Conservation (phyloP, 208 protist species). For the Acanthamoeba healyi region DNA sequence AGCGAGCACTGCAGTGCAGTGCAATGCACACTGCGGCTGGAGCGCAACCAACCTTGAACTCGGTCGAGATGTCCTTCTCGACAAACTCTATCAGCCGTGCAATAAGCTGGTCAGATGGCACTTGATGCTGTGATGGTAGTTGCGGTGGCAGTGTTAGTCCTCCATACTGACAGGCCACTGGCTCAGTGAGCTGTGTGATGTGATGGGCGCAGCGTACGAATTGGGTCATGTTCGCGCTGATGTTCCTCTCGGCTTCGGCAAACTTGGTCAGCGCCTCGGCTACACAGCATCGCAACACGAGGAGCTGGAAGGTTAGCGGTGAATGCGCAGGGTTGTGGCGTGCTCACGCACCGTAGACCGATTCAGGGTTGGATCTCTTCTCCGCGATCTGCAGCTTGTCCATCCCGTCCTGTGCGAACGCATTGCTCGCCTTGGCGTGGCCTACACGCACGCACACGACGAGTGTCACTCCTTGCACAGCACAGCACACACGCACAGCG, state of each 20-base stretch:
- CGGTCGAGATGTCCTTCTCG: slow-evolving; percentile 1
- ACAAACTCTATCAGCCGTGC: neutral
- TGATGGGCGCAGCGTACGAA: neutral
- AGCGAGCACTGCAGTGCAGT: neutral
- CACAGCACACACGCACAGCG: neutral
- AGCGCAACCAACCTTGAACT: slow-evolving; percentile 1
- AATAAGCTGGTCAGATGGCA: slow-evolving; percentile 22
- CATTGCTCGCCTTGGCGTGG: neutral
- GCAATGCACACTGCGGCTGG: too few relatives aligned
- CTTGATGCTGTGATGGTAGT: slow-evolving; percentile 53
- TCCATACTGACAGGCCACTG: too few relatives aligned
- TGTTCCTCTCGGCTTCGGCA: neutral
- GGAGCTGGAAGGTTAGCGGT: too few relatives aligned
- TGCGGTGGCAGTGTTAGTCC: too few relatives aligned
- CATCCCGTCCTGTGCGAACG: neutral
- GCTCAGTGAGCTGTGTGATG: too few relatives aligned
- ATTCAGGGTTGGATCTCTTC: slow-evolving; percentile 35
- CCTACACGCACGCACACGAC: neutral
- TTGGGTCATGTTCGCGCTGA: neutral
- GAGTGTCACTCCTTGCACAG: neutral
- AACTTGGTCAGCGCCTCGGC: slow-evolving; percentile 54
- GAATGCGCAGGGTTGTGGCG: too few relatives aligned
- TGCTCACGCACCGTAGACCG: neutral
- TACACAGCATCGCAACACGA: neutral
- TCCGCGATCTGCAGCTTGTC: slow-evolving; percentile 53